Evolutionary conservation across 176 grass and related monocot species (phyloP), one percentile per base, ranked within the genome.

Genomic region (Melocanna baccifera): DNA sequence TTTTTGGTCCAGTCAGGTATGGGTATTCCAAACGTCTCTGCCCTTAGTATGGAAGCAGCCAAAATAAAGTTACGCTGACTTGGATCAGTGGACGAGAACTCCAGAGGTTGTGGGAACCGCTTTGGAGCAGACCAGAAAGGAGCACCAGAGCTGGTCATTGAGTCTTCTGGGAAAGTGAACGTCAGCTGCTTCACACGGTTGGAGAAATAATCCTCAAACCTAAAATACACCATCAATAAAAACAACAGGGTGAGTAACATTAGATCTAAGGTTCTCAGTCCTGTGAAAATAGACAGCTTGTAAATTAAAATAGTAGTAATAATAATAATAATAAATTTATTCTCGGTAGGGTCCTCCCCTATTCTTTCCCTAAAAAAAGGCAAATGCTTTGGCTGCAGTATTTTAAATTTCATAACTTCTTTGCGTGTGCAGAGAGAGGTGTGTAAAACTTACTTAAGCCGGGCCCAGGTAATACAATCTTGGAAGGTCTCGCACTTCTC

Each of bases 81-180:
- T 67, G 76, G 62, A 79, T 97, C 94, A 75, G 82, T 66, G 14
- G 94, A 78, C 2, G 77, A 85, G 83, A 97, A 92, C 68, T 94
- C 88, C 83, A 97, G 83, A 40, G 94, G 90, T 68, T 83, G 71
- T 26, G 94, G 94, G 80, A 97, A 97, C 41, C 94, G 90, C 77
- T 97, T 97, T 45, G 94, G 94, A 82, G 94, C 92, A 72, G 92
- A 94, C 94, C 94, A 97, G 88, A 97, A 97, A 75, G 92, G 92
- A 79, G 86, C 82, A 72, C 94, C 94, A 71, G 90, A 90, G 86
- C 92, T 97, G 62, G 88, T 97, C 72, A 86, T 84, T 13, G 90
- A 85, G 28, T 94, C 92, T 86, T 97, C 94, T n/a, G 94, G 94
- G 84, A 97, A 97, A 50, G 94, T 94, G 84, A 85, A 94, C 0